Base-by-base conservation (phyloP, 2,329 filamentous ascomycete species). In the Shiraia sp. region DNA sequence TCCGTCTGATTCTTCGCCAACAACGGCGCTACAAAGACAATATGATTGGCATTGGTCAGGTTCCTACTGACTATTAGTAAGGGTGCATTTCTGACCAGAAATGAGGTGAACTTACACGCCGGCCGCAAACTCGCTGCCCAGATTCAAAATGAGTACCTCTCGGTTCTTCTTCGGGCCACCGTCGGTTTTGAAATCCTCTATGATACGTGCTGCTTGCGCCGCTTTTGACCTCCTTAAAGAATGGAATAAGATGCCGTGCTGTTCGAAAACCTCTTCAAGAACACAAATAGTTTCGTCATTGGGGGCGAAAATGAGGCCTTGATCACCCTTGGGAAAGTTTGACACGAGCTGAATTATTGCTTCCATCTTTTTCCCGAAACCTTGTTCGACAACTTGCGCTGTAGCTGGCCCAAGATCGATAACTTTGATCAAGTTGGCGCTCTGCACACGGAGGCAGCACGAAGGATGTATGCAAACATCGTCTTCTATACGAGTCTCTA, bases 21-120 rank as follows among this genome's bases (percentile, higher is more conserved):
- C 7, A 83, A 63, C 0, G 83, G 82, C 0, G 77, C 74, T 2
- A 85, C 61, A 59, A 87, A 87, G 23, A 87, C 75, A 25, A 86
- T 70, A 42, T 87, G 81, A 47, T 85, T 86, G 0, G 82, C 82
- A 27, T 75, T 76, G 32, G 81, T 79, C 2, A 87, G 65, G 49
- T 87, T 87, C 8, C 78, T 81, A 24, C 16, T 17, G 28, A 12
- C 10, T 23, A 25, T 48, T 14, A 49, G 44, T 29, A 13, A 10
- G 8, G 8, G 5, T 26, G 22, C 4, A 27, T 8, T 16, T 6
- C 10, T n/a, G 9, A 14, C 14, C 10, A 2, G 4, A 4, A 3
- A 33, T 25, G 8, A 15, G 7, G 34, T 1, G 12, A 13, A 73
- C 77, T 76, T 71, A 81, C 79, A 78, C 64, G 36, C 84, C 84